Evolutionary conservation across 129 eudicot species (phyloP).

Genomic region (Chrysanthemum seticuspe): DNA sequence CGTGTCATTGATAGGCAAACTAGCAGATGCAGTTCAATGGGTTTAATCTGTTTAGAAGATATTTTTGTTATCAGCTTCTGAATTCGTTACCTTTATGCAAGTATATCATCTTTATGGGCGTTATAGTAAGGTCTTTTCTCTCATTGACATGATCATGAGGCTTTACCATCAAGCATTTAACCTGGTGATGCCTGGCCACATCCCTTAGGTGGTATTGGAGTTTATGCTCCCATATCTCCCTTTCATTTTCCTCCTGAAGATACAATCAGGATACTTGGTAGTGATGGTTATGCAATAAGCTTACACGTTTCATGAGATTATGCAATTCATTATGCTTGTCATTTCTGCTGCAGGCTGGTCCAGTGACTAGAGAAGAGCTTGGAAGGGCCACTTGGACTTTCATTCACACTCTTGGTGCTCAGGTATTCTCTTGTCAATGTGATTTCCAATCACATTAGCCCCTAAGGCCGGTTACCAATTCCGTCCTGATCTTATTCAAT

Average conservation of each 20-base stretch:
- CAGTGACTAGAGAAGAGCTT: constrained; percentile 86
- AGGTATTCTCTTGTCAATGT: constrained; percentile 42
- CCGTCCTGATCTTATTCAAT: too few relatives aligned
- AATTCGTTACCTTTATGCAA: too few relatives aligned
- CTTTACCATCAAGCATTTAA: neutral
- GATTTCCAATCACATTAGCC: too few relatives aligned
- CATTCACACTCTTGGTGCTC: constrained; percentile 99
- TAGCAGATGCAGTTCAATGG: neutral
- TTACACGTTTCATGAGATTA: constrained; percentile 11
- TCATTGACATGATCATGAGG: neutral
- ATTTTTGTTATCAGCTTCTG: neutral
- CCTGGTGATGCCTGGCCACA: neutral
- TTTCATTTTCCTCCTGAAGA: neutral
- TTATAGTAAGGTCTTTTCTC: neutral
- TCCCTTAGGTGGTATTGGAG: neutral
- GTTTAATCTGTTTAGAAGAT: neutral
- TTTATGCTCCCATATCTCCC: neutral
- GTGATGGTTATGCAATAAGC: neutral
- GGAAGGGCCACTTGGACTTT: constrained; percentile 99
- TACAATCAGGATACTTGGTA: neutral
- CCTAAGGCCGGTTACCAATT: too few relatives aligned
- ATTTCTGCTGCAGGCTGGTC: constrained; percentile 54
- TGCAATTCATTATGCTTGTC: constrained; percentile 3
- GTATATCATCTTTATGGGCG: neutral
- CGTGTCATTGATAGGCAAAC: neutral